These are phyloP conservation scores for Dioszegia crocea DNA, from an alignment of 768 basidiomycete genomes.

Conservation along the genomic window DNA sequence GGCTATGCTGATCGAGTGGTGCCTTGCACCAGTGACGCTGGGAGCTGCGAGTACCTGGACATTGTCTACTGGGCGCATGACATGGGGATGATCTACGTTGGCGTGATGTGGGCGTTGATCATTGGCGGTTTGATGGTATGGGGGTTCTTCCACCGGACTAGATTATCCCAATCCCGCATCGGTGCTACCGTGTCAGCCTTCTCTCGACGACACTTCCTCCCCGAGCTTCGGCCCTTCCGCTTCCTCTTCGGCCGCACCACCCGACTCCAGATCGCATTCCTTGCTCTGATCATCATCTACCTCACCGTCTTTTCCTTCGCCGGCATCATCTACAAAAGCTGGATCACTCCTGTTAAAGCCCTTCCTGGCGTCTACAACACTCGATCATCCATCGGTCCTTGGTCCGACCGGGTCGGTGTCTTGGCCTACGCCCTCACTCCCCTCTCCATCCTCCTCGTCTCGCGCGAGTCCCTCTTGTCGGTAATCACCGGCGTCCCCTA, in stretches of 20 bases:
- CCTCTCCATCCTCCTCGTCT: slow-evolving; percentile 27
- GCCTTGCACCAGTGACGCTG: slow-evolving; percentile 32
- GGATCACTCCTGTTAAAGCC: slow-evolving; percentile 31
- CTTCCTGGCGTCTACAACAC: slow-evolving; percentile 22
- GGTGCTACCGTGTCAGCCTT: slow-evolving; percentile 4
- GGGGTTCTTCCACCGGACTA: slow-evolving; percentile 11
- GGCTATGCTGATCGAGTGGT: slow-evolving; percentile 25
- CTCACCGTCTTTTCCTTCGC: slow-evolving; percentile 29
- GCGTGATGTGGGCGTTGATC: slow-evolving; percentile 25
- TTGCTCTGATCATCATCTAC: slow-evolving; percentile 15
- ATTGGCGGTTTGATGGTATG: slow-evolving; percentile 19
- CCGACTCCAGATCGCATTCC: slow-evolving; percentile 19
- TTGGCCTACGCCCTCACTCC: slow-evolving; percentile 32
- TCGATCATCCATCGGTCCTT: slow-evolving; percentile 25
- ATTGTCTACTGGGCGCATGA: slow-evolving; percentile 31
- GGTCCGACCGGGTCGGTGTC: slow-evolving; percentile 27
- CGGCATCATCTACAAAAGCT: slow-evolving; percentile 23
- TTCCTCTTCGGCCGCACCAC: slow-evolving; percentile 29
- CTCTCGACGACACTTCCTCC: slow-evolving; percentile 10
- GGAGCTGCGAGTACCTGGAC: slow-evolving; percentile 32
- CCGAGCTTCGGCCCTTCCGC: slow-evolving; percentile 15
- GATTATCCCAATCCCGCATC: neutral
- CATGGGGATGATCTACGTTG: slow-evolving; percentile 26
- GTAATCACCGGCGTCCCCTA: slow-evolving; percentile 34
- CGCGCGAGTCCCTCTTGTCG: slow-evolving; percentile 27